Percentiles rank a stretch among this genome's conserved stretches.
Evolutionary conservation across 2,329 filamentous ascomycete genomes (phyloP).

Genomic region (Fusarium sp.): DNA sequence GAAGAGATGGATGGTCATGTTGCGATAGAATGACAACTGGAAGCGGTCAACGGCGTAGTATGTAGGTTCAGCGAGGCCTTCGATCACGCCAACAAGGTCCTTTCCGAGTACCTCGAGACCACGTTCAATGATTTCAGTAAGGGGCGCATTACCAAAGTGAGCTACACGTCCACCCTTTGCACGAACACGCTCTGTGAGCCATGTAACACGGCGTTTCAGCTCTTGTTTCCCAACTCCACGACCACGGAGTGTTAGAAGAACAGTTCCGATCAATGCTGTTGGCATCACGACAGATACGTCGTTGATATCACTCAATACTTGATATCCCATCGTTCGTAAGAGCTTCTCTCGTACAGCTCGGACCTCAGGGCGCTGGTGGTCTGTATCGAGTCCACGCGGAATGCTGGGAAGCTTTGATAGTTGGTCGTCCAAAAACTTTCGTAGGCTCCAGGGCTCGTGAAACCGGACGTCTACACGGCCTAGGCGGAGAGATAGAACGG

Average conservation of each 20-base stretch:
- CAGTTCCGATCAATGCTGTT: conserved; percentile 93
- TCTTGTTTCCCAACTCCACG: conserved; percentile 92
- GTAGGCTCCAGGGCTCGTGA: conserved; percentile 94
- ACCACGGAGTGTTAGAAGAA: conserved; percentile 90
- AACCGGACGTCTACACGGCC: conserved; percentile 96
- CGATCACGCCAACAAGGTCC: conserved; percentile 85
- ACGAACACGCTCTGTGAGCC: conserved; percentile 85
- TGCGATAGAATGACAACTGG: conserved; percentile 97
- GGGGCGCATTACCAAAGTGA: conserved; percentile 87
- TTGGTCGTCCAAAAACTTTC: conserved; percentile 85
- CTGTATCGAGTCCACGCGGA: conserved; percentile 60
- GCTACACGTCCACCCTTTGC: conserved; percentile 93
- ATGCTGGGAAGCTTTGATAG: conserved; percentile 66
- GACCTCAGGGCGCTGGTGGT: conserved; percentile 64
- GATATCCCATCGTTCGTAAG: conserved; percentile 89
- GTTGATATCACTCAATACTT: conserved; percentile 94
- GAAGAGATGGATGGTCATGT: conserved; percentile 99
- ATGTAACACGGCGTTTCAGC: conserved; percentile 87
- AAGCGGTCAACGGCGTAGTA: conserved; percentile 97
- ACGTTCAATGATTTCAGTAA: conserved; percentile 86
- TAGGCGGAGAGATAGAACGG: conserved; percentile 87
- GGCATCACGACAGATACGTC: conserved; percentile 98
- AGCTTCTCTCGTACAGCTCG: conserved; percentile 77
- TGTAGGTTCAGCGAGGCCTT: conserved; percentile 88
- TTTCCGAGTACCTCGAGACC: conserved; percentile 93